Conservation (phyloP, 768 basidiomycete genomes). For the Xerocomus spinulosus region DNA sequence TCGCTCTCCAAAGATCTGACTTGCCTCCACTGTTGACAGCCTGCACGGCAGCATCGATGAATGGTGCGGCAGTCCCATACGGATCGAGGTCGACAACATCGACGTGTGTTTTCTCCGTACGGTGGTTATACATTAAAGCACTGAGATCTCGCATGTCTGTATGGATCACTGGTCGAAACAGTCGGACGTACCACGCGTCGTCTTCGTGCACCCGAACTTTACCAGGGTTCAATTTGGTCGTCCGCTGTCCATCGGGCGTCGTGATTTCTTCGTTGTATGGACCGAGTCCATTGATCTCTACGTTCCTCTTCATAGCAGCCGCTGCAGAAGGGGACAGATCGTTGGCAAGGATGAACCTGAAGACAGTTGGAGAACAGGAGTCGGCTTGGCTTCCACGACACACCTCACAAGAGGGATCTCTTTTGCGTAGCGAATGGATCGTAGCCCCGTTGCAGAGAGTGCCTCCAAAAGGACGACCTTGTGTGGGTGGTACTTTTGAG, state of each 20-base stretch:
- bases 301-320: conserved; percentile 81
- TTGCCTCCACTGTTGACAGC: conserved; percentile 81
- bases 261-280: conserved; percentile 24
- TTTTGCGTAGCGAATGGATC: conserved; percentile 95
- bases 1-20: conserved; percentile 13
- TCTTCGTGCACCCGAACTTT: conserved; percentile 85
- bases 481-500: conserved; percentile 47
- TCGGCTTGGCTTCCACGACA: conserved; percentile 19
- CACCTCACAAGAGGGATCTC: conserved; percentile 91
- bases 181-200: conserved; percentile 75
- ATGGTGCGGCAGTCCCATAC: conserved; percentile 95
- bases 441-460: conserved; percentile 90
- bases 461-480: conserved; percentile 86
- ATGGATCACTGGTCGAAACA: neutral
- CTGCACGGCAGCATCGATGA: conserved; percentile 93
- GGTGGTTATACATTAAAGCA: conserved; percentile 85
- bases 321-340: conserved; percentile 82
- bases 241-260: conserved; percentile 6
- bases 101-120: conserved; percentile 66
- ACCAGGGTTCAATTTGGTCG: conserved; percentile 27
- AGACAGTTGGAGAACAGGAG: conserved; percentile 31
- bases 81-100: conserved; percentile 98
- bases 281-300: conserved; percentile 73
- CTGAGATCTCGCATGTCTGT: conserved; percentile 36
- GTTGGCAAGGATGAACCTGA: conserved; percentile 91